Conservation (phyloP, 2,329 filamentous ascomycete species). For the Fusarium protoensiforme region DNA sequence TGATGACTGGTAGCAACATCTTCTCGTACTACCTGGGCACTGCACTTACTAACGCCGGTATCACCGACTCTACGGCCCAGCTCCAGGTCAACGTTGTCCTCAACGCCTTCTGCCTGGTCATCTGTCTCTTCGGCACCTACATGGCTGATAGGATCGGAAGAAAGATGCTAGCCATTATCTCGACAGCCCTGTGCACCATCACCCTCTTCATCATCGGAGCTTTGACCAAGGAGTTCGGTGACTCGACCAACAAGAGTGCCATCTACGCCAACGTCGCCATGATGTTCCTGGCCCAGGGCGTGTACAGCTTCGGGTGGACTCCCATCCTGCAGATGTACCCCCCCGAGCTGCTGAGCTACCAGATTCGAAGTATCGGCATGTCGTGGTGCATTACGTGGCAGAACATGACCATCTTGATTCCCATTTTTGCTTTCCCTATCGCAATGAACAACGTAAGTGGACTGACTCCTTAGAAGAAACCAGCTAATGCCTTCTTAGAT, state of each 20-base stretch:
- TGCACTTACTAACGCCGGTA: background rate
- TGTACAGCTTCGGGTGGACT: conserved; percentile 4
- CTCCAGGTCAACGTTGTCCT: background rate
- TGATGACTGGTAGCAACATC: background rate
- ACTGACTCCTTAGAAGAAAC: too few relatives aligned
- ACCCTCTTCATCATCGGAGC: background rate
- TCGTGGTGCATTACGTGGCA: conserved; percentile 4
- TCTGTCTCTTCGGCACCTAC: background rate
- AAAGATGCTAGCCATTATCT: background rate
- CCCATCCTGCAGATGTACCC: background rate
- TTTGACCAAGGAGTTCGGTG: background rate
- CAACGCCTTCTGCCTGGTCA: background rate
- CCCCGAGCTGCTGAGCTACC: background rate
- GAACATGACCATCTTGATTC: background rate
- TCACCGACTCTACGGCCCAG: background rate
- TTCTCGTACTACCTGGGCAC: background rate
- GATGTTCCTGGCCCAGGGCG: background rate
- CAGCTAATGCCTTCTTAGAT: background rate
- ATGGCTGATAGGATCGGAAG: background rate
- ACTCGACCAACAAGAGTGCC: background rate
- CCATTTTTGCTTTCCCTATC: background rate
- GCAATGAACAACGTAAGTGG: background rate
- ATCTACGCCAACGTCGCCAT: background rate
- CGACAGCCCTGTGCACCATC: background rate
- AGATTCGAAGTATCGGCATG: conserved; percentile 5